Evolutionary conservation across 345 rosid genomes (phyloP), one percentile per base, ranked within the genome.

Genomic region (Sonneratia alba): DNA sequence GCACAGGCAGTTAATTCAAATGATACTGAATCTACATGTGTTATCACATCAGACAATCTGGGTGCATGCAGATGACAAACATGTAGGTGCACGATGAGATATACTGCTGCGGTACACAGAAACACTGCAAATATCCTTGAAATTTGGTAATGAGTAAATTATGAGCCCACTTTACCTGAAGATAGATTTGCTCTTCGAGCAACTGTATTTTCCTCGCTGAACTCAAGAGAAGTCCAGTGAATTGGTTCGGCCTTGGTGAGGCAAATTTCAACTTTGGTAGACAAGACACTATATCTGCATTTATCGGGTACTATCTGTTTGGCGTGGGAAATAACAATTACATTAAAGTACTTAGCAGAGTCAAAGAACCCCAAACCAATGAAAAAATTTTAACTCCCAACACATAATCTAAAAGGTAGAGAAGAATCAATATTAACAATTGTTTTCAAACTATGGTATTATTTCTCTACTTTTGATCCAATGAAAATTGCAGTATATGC

Each of bases 161-260:
- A 7, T 7, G 38, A 62, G 38, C 38, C 63, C 63, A 71, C 49
- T 75, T 22, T 78, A 89, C 91, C 88, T 67, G 85, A 78, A 63
- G 85, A 56, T 24, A 72, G 72, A 74, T 71, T 78, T 5, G 75
- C 78, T 76, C 70, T 83, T 66, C 68, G 87, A 53, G 78, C 79
- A 70, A 89, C 84, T 16, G 65, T 56, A 71, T 70, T 74, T 42
- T 84, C 87, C 75, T 79, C 79, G 77, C 74, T 79, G 68, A 79
- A 92, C 80, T 91, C 98, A 32, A 96, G 99, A 75, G 98, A 77
- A 10, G 84, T 73, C 99, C 99, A 96, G 4, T 85, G 88, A 67
- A 88, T 73, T 32, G 77, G 71, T 75, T 88, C 98, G 34, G 91
- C 91, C 85, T 96, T 96, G 57, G 87, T 86, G 45, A 96, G 91